Evolutionary conservation across 2,329 filamentous ascomycete genomes (phyloP).

Genomic region (Lachnellula occidentalis): DNA sequence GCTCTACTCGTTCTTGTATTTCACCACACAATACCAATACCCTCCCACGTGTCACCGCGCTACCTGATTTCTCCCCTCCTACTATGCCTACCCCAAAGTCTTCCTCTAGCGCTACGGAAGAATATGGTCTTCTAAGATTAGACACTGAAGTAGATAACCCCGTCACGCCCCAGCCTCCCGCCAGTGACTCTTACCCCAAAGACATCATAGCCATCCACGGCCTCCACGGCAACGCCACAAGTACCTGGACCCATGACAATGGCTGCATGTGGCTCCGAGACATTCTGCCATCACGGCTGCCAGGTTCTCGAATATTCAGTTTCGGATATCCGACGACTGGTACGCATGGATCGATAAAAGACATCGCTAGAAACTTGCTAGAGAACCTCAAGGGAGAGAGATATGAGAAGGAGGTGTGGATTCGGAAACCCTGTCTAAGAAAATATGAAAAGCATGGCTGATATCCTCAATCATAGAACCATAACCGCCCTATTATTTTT

Average conservation of each 20-base stretch:
- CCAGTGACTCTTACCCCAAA: neutral
- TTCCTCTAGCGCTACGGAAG: too few species aligned
- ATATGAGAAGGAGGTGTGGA: neutral
- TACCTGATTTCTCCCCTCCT: too few species aligned
- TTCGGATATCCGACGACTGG: constrained; percentile 8
- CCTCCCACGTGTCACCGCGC: too few species aligned
- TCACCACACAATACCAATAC: too few species aligned
- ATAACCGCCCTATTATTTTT: constrained; percentile 11
- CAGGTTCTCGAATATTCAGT: constrained; percentile 10
- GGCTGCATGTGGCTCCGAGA: constrained; percentile 13
- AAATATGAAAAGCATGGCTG: neutral
- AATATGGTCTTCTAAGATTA: too few species aligned
- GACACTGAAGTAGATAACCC: too few species aligned
- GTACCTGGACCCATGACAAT: constrained; percentile 12
- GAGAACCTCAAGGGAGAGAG: constrained; percentile 2
- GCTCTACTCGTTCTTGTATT: too few species aligned
- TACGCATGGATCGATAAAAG: constrained; percentile 4
- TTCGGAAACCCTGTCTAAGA: neutral
- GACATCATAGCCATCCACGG: constrained; percentile 19
- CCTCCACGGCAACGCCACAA: constrained; percentile 4
- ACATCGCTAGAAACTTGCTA: constrained; percentile 5
- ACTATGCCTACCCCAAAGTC: too few species aligned
- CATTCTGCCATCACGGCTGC: constrained; percentile 8
- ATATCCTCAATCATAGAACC: neutral
- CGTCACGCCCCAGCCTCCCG: too few species aligned